phyloP scores from a whole-genome alignment of 2,329 filamentous ascomycete species.

The Aspergillus eucalypticola region DNA sequence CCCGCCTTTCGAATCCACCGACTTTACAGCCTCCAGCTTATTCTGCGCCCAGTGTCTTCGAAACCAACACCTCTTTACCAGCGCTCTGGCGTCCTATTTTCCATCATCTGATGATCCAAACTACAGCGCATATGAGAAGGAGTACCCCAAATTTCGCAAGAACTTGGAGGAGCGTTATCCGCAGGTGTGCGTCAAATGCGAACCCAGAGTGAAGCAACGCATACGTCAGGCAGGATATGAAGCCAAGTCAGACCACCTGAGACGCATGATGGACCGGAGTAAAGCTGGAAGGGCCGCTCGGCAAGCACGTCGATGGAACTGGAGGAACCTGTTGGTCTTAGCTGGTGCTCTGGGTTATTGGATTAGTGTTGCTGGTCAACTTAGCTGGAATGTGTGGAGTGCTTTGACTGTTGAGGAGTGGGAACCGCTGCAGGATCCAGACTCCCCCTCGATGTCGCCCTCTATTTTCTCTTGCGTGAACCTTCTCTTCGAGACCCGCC shows the following conservation, averaged over 20 bases:
- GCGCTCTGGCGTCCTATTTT: constrained; percentile 77
- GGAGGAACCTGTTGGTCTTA: constrained; percentile 46
- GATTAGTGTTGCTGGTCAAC: constrained; percentile 45
- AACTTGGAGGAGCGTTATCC: constrained; percentile 82
- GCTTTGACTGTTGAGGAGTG: constrained; percentile 27
- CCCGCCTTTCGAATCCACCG: constrained; percentile 47
- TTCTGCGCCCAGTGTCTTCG: constrained; percentile 80
- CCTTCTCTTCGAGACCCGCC: constrained; percentile 20
- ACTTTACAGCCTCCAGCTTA: constrained; percentile 42
- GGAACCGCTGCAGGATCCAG: constrained; percentile 15
- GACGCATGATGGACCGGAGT: constrained; percentile 70
- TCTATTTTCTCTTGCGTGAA: constrained; percentile 26
- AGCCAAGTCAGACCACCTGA: constrained; percentile 78
- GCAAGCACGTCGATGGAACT: constrained; percentile 39
- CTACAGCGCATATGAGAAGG: constrained; percentile 67
- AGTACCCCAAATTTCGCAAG: constrained; percentile 68
- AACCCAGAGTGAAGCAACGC: constrained; percentile 68
- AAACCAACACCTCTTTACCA: constrained; percentile 81
- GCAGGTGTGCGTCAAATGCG: constrained; percentile 80
- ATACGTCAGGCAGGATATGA: constrained; percentile 74
- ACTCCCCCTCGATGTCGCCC: constrained; percentile 14
- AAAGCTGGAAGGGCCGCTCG: constrained; percentile 37
- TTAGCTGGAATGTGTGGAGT: constrained; percentile 44
- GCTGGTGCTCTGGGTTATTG: constrained; percentile 47
- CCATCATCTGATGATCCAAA: constrained; percentile 65